phyloP scores from a whole-genome alignment of 1,139 yeast species.

The Taphrina pruni region DNA sequence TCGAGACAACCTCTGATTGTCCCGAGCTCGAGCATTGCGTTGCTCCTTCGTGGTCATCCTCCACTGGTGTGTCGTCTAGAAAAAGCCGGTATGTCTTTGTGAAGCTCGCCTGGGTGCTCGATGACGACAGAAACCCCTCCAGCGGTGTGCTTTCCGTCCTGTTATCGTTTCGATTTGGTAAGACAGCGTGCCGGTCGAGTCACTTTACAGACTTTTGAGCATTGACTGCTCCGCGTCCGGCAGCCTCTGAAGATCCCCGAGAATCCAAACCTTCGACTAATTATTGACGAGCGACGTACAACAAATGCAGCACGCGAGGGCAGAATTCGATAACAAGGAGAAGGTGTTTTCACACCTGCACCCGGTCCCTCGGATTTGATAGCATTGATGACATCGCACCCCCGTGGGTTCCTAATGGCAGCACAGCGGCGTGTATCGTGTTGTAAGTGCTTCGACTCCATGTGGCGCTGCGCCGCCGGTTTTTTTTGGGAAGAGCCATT shows the following conservation, averaged over 20 bases:
- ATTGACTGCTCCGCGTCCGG: no score
- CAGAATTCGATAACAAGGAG: not conserved
- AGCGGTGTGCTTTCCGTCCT: no score
- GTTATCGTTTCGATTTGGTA: no score
- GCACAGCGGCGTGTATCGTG: slow-evolving; percentile 3
- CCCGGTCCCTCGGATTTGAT: not conserved
- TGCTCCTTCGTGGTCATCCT: slow-evolving; percentile 27
- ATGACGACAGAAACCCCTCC: no score
- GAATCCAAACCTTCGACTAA: no score
- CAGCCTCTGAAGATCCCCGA: no score
- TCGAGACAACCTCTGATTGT: slow-evolving; percentile 34
- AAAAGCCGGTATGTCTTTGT: no score
- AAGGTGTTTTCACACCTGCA: not conserved
- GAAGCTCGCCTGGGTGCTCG: no score
- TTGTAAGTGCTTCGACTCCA: slow-evolving; percentile 1
- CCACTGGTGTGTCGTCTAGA: not conserved
- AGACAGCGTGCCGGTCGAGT: no score
- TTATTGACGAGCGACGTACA: not conserved
- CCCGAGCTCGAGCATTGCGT: slow-evolving; percentile 33
- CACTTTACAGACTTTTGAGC: no score
- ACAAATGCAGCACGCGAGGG: not conserved
- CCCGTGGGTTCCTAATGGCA: not conserved
- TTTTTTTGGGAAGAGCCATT: not conserved
- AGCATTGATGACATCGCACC: slow-evolving; percentile 6
- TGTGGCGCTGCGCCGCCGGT: slow-evolving; percentile 6